A percentile compares a stretch with the other conserved stretches of the same genome.
Conservation (phyloP, 495 filamentous ascomycete genomes). For the Sabuloglossum arenarium region DNA sequence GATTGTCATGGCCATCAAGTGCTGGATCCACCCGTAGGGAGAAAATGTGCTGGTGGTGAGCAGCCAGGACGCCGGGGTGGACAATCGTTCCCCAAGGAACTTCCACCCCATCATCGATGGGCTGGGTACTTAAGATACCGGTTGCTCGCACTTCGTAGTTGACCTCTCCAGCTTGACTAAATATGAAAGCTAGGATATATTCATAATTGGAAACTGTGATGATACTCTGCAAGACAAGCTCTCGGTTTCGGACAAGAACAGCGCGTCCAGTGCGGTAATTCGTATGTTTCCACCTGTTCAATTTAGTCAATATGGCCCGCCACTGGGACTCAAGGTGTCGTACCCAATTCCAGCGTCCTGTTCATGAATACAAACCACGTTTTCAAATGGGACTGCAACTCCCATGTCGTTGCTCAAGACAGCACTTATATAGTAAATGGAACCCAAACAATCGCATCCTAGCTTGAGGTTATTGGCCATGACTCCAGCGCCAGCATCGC, state of each 20-base stretch:
- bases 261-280: conserved; percentile 54
- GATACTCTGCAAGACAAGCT: conserved; percentile 47
- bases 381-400: conserved; percentile 36
- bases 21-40: conserved; percentile 69
- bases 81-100: conserved; percentile 70
- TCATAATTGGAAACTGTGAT: conserved; percentile 45
- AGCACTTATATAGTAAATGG: conserved; percentile 51
- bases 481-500: conserved; percentile 39
- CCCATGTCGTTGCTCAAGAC: conserved; percentile 34
- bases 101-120: conserved; percentile 47
- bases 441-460: conserved; percentile 51
- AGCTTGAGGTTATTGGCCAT: conserved; percentile 41
- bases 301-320: neutral
- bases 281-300: conserved; percentile 46
- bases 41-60: conserved; percentile 80
- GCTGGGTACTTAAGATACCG: conserved; percentile 67
- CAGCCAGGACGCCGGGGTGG: conserved; percentile 58
- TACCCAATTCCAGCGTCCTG: conserved; percentile 43
- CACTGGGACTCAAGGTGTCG: neutral
- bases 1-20: conserved; percentile 54
- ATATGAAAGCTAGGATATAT: conserved; percentile 62
- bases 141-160: conserved; percentile 62
- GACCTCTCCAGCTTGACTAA: conserved; percentile 69
- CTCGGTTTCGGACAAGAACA: conserved; percentile 43
- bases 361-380: conserved; percentile 63